Evolutionary conservation across 495 filamentous ascomycete genomes (phyloP).

Genomic region (Talaromyces wortmannii): DNA sequence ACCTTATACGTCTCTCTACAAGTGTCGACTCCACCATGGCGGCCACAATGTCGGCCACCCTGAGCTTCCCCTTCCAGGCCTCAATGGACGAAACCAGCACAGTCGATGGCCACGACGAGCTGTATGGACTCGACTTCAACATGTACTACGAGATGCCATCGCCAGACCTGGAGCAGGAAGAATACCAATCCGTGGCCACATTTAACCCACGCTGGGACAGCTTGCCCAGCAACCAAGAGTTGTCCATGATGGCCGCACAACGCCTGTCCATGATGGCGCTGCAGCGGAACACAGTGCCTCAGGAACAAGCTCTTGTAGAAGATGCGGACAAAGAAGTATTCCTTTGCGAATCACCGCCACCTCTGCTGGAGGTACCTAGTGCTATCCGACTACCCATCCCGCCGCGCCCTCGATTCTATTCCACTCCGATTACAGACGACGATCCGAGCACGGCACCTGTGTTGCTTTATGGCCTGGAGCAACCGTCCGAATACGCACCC

Average conservation of each 20-base stretch:
- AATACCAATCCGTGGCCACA: background rate
- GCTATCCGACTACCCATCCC: background rate
- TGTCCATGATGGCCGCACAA: background rate
- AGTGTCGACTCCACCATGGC: background rate
- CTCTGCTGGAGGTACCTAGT: background rate
- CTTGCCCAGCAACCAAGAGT: background rate
- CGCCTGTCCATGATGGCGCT: background rate
- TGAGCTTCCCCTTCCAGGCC: slow-evolving; percentile 3
- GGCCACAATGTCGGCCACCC: slow-evolving; percentile 4
- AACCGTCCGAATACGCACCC: slow-evolving; percentile 7
- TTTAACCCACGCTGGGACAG: background rate
- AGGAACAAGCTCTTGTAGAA: background rate
- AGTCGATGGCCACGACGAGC: background rate
- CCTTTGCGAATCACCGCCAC: background rate
- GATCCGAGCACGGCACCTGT: slow-evolving; percentile 26
- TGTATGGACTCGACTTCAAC: slow-evolving; percentile 1
- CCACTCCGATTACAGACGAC: slow-evolving; percentile 27
- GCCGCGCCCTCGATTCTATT: slow-evolving; percentile 27
- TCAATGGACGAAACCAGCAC: background rate
- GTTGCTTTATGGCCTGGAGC: slow-evolving; percentile 30
- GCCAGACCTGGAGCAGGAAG: background rate
- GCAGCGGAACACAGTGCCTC: background rate
- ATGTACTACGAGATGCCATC: background rate
- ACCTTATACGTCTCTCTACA: too few species aligned
- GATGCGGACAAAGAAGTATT: background rate